Evolutionary conservation across 352 stramenopile species (phyloP).

Genomic region (Phytophthora crassamura): DNA sequence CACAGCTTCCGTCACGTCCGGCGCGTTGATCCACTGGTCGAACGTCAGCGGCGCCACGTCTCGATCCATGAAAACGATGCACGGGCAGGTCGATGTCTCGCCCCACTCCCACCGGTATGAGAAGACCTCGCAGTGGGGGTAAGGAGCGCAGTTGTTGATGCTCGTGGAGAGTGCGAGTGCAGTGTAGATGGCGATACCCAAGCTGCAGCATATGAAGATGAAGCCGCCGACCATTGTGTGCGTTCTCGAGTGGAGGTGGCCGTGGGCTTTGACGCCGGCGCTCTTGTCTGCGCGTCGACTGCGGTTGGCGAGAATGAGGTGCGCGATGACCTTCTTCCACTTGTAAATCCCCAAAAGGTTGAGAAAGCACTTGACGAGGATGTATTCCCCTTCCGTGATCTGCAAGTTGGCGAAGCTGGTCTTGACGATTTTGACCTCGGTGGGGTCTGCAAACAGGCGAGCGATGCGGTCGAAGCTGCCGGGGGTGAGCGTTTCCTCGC

Average conservation of each 20-base stretch:
- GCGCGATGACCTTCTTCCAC: constrained; percentile 50
- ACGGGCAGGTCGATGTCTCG: constrained; percentile 33
- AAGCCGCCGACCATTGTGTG: constrained; percentile 44
- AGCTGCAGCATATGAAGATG: constrained; percentile 49
- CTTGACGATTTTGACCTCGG: constrained; percentile 45
- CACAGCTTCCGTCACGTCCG: constrained; percentile 41
- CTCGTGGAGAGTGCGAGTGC: constrained; percentile 34
- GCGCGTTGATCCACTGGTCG: constrained; percentile 42
- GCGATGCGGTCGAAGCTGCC: constrained; percentile 49
- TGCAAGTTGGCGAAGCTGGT: constrained; percentile 41
- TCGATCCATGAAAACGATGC: constrained; percentile 47
- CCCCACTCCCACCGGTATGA: constrained; percentile 49
- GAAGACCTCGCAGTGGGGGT: constrained; percentile 44
- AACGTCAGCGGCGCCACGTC: constrained; percentile 32
- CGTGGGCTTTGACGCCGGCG: constrained; percentile 2
- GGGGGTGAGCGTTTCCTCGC: constrained; percentile 33
- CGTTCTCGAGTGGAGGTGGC: constrained; percentile 27
- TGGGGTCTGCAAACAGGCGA: constrained; percentile 43
- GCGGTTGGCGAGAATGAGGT: constrained; percentile 41
- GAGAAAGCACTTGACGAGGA: constrained; percentile 49
- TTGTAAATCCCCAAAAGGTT: constrained; percentile 58
- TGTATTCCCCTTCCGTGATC: constrained; percentile 39
- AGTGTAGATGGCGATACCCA: constrained; percentile 45
- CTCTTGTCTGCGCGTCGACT: constrained; percentile 23
- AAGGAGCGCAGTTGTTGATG: constrained; percentile 33